Base-by-base conservation (phyloP, 2,329 filamentous ascomycete genomes). In the Alternaria triticimaculans region DNA sequence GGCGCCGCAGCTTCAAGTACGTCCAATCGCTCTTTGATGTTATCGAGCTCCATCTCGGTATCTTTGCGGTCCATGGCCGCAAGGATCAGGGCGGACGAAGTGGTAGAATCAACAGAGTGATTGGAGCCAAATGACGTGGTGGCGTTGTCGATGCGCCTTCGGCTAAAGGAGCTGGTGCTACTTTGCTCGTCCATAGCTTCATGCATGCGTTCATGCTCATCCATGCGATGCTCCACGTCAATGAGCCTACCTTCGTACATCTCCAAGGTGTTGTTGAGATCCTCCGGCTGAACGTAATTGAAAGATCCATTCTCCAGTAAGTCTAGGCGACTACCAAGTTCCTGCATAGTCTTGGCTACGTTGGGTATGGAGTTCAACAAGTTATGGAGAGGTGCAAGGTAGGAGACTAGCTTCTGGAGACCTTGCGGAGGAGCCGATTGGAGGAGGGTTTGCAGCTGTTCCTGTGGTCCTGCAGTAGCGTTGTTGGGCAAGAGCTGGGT, bases 301-400 rank as follows among this genome's bases (percentile, higher is more conserved):
- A 93, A 92, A 0, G 90, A 93, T 2, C 87, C 83, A 55, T 86
- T 92, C 78, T 95, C 92, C 6, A 94, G 83, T 59, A 84, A 82
- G 53, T 92, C 89, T 12, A 95, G 78, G 2, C 92, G 88, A 56
- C 87, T 84, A 41, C 88, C 88, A 63, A 93, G 87, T 18, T 86
- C 84, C 62, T 86, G 82, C 63, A 90, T 84, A n/a, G 84, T 83
- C 46, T 86, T 76, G 30, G 79, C 75, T 28, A 82, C 73, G 51
- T 79, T 78, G 1, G 80, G 80, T n/a, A 81, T 78, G 6, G 76
- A 74, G 20, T 71, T 78, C 37, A 82, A 67, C 14, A 80, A 67
- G 48, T 77, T 78, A 53, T 80, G 77, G 3, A 82, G 61, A 4
- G 75, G 75, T 7, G 70, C 72, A 11, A 81, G 72, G 60, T 80